Evolutionary conservation across 2,329 filamentous ascomycete genomes (phyloP).

Genomic region (Cyphellophora attinorum): DNA sequence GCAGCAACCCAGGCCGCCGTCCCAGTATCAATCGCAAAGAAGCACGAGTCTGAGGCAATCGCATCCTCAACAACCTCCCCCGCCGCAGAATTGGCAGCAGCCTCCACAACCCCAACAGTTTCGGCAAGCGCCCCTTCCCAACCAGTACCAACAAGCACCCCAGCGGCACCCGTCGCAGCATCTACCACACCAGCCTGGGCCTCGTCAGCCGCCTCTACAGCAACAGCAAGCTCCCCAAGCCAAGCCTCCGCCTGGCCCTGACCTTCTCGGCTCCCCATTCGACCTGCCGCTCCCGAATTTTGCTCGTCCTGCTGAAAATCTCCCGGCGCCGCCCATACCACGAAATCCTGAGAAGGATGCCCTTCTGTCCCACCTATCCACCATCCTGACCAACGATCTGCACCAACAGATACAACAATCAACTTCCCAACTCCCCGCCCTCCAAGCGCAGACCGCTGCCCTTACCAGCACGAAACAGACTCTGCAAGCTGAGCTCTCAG

Average conservation of each 20-base stretch:
- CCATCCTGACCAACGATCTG: constrained; percentile 59
- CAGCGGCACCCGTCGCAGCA: constrained; percentile 8
- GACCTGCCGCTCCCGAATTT: constrained; percentile 44
- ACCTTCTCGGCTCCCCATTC: constrained; percentile 56
- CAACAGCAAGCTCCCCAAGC: constrained; percentile 18
- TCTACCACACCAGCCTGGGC: constrained; percentile 20
- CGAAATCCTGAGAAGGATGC: constrained; percentile 94
- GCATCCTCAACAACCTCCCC: constrained; percentile 13
- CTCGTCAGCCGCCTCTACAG: constrained; percentile 21
- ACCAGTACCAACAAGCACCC: constrained; percentile 12
- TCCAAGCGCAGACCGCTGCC: constrained; percentile 69
- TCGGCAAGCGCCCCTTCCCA: constrained; percentile 13
- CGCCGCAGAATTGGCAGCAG: constrained; percentile 6
- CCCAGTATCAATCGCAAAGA: constrained; percentile 23
- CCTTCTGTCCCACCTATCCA: constrained; percentile 66
- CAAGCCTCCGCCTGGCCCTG: constrained; percentile 30
- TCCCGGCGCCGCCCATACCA: constrained; percentile 74
- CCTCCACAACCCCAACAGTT: constrained; percentile 14
- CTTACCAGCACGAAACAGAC: constrained; percentile 60
- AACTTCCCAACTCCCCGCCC: constrained; percentile 60
- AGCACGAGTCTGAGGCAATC: constrained; percentile 18
- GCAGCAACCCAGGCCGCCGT: constrained; percentile 5
- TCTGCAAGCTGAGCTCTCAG: constrained; percentile 63
- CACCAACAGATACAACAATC: constrained; percentile 63
- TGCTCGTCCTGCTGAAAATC: constrained; percentile 38